phyloP scores from a whole-genome alignment of 805 yeast genomes.

The Tetrapisispora taiwanensis region DNA sequence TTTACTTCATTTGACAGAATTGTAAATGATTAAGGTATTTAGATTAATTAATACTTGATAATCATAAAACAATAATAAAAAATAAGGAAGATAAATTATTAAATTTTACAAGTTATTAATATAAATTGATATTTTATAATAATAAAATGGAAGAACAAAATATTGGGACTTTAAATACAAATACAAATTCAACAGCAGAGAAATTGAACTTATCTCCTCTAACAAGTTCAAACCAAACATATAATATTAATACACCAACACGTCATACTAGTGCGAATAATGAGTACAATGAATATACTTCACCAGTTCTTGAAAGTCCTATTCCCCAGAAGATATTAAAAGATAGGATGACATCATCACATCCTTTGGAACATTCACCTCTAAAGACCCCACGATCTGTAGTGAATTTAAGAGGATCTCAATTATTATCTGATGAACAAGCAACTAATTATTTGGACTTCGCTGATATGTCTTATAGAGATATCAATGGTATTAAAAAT shows the following conservation, averaged over 20 bases:
- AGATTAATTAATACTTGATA: too few species aligned
- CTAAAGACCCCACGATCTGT: background rate
- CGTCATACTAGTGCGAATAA: background rate
- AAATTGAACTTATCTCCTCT: background rate
- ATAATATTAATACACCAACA: background rate
- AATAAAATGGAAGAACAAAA: background rate
- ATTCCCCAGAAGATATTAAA: background rate
- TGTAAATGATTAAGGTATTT: too few species aligned
- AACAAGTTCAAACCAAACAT: too few species aligned
- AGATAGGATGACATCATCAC: background rate
- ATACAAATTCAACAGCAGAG: background rate
- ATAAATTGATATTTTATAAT: too few species aligned
- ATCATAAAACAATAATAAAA: too few species aligned
- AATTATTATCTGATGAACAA: background rate
- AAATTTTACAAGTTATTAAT: too few species aligned
- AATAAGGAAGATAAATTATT: too few species aligned
- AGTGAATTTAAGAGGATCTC: background rate
- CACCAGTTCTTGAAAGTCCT: background rate
- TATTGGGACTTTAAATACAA: background rate
- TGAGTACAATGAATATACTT: background rate
- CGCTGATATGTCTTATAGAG: background rate
- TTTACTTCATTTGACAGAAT: too few species aligned
- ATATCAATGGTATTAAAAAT: background rate
- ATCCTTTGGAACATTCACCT: background rate
- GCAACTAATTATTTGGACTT: background rate